Evolutionary conservation across 305 asterid species (phyloP).

Genomic region (Fraxinus greggii): DNA sequence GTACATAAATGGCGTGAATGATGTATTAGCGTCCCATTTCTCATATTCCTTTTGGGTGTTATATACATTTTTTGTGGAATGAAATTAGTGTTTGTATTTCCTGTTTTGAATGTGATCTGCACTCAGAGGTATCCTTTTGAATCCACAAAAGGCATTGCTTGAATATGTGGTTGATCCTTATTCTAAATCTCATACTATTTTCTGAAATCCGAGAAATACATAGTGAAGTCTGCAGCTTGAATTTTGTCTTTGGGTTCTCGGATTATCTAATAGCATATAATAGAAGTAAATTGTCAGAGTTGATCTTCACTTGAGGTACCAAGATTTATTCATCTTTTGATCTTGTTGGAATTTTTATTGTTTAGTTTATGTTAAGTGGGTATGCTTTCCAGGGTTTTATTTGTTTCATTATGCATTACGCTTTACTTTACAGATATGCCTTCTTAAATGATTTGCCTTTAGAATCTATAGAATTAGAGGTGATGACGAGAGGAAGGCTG

Average conservation of each 20-base stretch:
- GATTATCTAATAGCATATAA: not conserved
- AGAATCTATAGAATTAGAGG: not conserved
- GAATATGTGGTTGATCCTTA: conserved; percentile 7
- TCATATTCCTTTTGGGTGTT: conserved; percentile 16
- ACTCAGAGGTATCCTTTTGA: conserved; percentile 15
- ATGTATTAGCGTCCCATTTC: conserved; percentile 9
- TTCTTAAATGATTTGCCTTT: not conserved
- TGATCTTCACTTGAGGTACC: not conserved
- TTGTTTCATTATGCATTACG: not conserved
- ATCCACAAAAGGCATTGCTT: conserved; percentile 18
- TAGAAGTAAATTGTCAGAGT: not conserved
- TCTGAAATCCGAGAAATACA: not conserved
- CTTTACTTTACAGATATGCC: not conserved
- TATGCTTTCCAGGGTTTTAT: not conserved
- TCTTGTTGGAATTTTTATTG: not conserved
- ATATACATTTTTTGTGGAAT: conserved; percentile 10
- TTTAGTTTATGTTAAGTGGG: not conserved
- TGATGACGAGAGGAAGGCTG: not conserved
- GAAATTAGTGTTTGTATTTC: conserved; percentile 25
- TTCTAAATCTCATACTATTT: conserved; percentile 8
- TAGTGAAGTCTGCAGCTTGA: conserved; percentile 1
- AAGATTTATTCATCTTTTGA: not conserved
- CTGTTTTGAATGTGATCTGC: conserved; percentile 21
- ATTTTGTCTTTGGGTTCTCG: not conserved
- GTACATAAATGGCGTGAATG: conserved; percentile 10